phyloP scores from a whole-genome alignment of 306 rosid genomes.

The Rosa rugosa region DNA sequence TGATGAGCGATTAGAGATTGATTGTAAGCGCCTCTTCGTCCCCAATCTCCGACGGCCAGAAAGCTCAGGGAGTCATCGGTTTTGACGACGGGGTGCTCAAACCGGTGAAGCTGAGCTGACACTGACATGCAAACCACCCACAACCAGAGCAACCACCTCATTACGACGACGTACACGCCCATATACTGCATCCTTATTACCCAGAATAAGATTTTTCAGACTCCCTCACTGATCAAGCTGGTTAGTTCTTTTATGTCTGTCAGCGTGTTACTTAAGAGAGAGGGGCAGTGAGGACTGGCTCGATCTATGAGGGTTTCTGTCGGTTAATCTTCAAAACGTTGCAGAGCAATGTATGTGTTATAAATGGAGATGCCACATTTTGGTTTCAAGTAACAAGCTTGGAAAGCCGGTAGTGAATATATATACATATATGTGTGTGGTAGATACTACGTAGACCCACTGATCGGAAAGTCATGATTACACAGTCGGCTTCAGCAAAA shows the following conservation, averaged over 20 bases:
- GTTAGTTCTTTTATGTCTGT: neutral
- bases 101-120: constrained; percentile 17
- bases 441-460: neutral
- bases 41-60: constrained; percentile 78
- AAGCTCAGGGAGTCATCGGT: constrained; percentile 53
- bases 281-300: neutral
- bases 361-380: too few relatives aligned
- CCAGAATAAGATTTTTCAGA: too few relatives aligned
- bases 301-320: neutral
- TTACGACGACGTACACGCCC: neutral
- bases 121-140: constrained; percentile 4
- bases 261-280: neutral
- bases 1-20: constrained; percentile 59
- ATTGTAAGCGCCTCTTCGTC: constrained; percentile 52
- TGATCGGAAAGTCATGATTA: neutral
- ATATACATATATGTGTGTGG: neutral
- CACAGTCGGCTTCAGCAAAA: neutral
- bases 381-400: too few relatives aligned
- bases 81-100: constrained; percentile 29
- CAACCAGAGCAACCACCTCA: neutral
- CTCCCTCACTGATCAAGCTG: neutral
- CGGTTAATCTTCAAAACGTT: too few relatives aligned
- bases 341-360: neutral
- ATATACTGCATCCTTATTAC: too few relatives aligned
- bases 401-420: neutral